Evolutionary conservation across 1,139 yeast species (phyloP), one percentile per base, ranked within the genome.

Genomic region (Debaryomycetaceae sp.): DNA sequence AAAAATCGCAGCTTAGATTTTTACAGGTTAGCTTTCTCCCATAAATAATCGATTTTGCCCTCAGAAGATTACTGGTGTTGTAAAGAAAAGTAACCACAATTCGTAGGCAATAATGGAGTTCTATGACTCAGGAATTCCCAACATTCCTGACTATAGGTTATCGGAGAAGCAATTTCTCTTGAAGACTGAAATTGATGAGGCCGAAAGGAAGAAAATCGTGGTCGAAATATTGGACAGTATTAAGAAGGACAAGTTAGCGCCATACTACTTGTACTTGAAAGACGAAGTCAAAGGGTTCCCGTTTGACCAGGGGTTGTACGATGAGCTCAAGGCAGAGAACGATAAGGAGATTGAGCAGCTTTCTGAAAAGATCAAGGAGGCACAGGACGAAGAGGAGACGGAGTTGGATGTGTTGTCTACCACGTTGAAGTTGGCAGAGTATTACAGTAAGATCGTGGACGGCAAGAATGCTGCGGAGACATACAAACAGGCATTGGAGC

Each of bases 301-400:
- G 16, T 86, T 81, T 75, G 92, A 89, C 52, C 77, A 82, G 48
- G 39, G 56, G 0, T 52, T 80, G 33, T 85, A 83, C 59, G 61
- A 76, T 28, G 50, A 68, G 33, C 59, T 89, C 53, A 52, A 58
- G n/a, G 64, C 59, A 6, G 70, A 60, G 33, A 92, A 91, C 58
- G 78, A 75, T 17, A 66, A 60, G 34, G 74, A 77, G 41, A 73
- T 86, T 33, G 65, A 67, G 13, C 77, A 73, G 42, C 71, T 91
- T 50, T 79, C 83, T 55, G 73, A 73, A 41, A 69, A 76, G 40
- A 81, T 92, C 48, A 78, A 77, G 44, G 84, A 81, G 50, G 87
- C 94, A 22, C 91, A 87, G 52, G 85, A 80, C 43, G 88, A 86
- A 44, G 96, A 88, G 55, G 98, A 92, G 59, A 95, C 95, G 32